Conservation (phyloP, 352 stramenopile genomes). For the Phytophthora tentaculata region DNA sequence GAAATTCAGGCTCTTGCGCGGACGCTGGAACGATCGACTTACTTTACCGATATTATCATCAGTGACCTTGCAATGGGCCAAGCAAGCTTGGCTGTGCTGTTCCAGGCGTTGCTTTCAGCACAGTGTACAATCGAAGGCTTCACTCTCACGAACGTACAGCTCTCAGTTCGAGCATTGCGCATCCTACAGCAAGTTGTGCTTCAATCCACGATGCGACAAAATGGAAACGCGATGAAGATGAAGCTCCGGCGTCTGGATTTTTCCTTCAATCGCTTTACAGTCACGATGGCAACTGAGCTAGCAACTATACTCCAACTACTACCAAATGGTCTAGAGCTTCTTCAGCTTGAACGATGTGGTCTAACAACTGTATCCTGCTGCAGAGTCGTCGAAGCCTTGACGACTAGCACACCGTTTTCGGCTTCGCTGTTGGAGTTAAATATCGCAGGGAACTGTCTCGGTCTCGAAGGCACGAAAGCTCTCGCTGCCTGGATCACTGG, state of each 20-base stretch:
- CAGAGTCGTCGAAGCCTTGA: constrained; percentile 51
- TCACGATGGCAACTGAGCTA: constrained; percentile 52
- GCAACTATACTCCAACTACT: constrained; percentile 59
- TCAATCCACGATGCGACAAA: constrained; percentile 56
- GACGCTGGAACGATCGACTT: constrained; percentile 47
- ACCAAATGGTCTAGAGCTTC: constrained; percentile 49
- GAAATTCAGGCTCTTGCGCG: constrained; percentile 57
- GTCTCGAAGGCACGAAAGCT: constrained; percentile 45
- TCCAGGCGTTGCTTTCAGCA: constrained; percentile 53
- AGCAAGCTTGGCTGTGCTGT: constrained; percentile 51
- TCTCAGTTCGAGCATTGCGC: constrained; percentile 46
- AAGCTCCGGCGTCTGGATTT: constrained; percentile 58
- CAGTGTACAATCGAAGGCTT: constrained; percentile 47
- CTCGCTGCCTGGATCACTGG: constrained; percentile 63
- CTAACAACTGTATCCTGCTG: constrained; percentile 43
- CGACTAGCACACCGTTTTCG: constrained; percentile 53
- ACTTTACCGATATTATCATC: constrained; percentile 57
- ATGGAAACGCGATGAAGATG: constrained; percentile 12
- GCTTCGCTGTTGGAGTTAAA: constrained; percentile 63
- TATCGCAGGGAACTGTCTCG: constrained; percentile 63
- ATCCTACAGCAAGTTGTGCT: constrained; percentile 63
- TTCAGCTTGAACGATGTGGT: constrained; percentile 66
- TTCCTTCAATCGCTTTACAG: constrained; percentile 72
- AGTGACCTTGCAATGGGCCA: constrained; percentile 54
- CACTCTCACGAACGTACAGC: constrained; percentile 53